phyloP scores from a whole-genome alignment of 2,329 filamentous ascomycete genomes.

The Talaromyces funiculosus region DNA sequence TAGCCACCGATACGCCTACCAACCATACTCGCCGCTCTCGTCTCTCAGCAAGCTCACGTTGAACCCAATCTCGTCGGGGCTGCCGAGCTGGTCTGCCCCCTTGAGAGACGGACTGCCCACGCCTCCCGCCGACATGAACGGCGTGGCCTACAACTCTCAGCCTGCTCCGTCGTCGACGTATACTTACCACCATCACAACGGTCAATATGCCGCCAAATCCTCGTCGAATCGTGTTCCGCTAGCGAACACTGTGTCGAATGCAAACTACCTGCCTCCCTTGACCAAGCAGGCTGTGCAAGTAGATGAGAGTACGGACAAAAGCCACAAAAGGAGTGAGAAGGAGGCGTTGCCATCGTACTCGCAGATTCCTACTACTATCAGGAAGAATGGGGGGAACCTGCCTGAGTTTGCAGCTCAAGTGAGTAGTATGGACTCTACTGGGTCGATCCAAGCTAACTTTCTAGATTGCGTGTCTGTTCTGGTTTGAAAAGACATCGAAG shows the following conservation, averaged over 20 bases:
- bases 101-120: slow-evolving; percentile 38
- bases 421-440: slow-evolving; percentile 13
- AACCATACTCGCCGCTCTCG: slow-evolving; percentile 10
- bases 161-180: slow-evolving; percentile 7
- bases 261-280: slow-evolving; percentile 14
- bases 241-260: slow-evolving; percentile 14
- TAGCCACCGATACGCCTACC: slow-evolving; percentile 15
- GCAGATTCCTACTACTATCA: slow-evolving; percentile 70
- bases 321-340: slow-evolving; percentile 24
- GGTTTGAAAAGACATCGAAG: slow-evolving; percentile 86
- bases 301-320: slow-evolving; percentile 22
- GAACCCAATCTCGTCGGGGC: slow-evolving; percentile 15
- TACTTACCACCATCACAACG: slow-evolving; percentile 1
- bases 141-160: slow-evolving; percentile 31
- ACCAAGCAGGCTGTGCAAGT: slow-evolving; percentile 22
- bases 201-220: neutral
- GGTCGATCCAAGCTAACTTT: neutral
- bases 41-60: slow-evolving; percentile 13
- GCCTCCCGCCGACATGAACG: slow-evolving; percentile 39
- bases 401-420: slow-evolving; percentile 81
- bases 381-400: slow-evolving; percentile 66
- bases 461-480: slow-evolving; percentile 92
- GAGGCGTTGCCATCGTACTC: slow-evolving; percentile 49
- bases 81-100: slow-evolving; percentile 30
- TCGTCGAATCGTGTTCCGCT: slow-evolving; percentile 8